A percentile compares a stretch with the other conserved stretches of the same genome.
These are phyloP conservation scores for Kwoniella bestiolae DNA, from an alignment of 768 basidiomycete species.

Conservation along the genomic window DNA sequence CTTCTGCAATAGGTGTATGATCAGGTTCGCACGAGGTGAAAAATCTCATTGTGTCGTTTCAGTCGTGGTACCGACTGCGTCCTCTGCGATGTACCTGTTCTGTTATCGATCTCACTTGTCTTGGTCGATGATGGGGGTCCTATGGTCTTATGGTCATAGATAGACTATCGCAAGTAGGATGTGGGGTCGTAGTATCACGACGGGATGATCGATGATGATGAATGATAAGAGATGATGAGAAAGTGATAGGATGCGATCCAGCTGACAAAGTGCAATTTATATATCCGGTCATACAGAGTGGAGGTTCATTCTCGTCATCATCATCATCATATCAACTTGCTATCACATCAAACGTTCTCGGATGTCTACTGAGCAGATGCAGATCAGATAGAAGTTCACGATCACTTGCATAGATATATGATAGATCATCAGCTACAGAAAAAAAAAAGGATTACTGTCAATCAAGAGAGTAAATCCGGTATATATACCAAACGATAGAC, in stretches of 20 bases:
- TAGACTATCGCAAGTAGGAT: too few relatives aligned
- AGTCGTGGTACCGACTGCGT: too few relatives aligned
- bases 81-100: too few relatives aligned
- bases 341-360: too few relatives aligned
- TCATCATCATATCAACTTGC: too few relatives aligned
- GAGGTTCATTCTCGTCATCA: not conserved
- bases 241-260: not conserved
- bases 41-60: conserved; percentile 4
- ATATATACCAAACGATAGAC: not conserved
- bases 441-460: not conserved
- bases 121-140: too few relatives aligned
- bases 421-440: not conserved
- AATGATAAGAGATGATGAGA: not conserved
- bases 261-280: too few relatives aligned
- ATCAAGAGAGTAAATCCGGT: not conserved
- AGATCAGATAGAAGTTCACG: too few relatives aligned
- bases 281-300: not conserved
- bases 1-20: not conserved
- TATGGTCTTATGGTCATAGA: too few relatives aligned
- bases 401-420: not conserved
- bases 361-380: too few relatives aligned
- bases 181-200: not conserved
- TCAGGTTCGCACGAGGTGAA: not conserved
- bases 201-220: not conserved
- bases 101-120: too few relatives aligned